Evolutionary conservation across 768 basidiomycete genomes (phyloP).

Genomic region (Lentinus brumalis): DNA sequence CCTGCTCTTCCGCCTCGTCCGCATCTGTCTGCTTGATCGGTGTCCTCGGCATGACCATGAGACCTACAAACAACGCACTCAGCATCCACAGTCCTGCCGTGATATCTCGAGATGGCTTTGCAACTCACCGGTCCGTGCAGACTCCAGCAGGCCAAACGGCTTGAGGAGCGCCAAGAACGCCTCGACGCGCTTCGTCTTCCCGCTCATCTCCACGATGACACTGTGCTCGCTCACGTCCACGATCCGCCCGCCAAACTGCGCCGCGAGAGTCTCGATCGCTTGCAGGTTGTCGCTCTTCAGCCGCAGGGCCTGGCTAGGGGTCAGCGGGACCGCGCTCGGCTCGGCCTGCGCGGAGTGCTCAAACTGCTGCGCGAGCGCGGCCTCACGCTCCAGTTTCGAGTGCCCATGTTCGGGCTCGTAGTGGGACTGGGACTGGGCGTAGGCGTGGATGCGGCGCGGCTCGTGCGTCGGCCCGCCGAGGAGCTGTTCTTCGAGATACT

Average conservation of each 20-base stretch:
- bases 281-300: constrained; percentile 88
- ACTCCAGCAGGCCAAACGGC: constrained; percentile 95
- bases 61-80: constrained; percentile 49
- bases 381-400: constrained; percentile 68
- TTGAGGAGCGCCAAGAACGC: constrained; percentile 90
- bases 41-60: constrained; percentile 98
- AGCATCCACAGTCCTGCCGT: background rate
- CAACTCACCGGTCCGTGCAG: constrained; percentile 84
- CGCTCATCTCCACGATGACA: constrained; percentile 93
- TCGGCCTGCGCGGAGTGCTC: constrained; percentile 54
- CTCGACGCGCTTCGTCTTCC: constrained; percentile 88
- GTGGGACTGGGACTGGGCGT: no score
- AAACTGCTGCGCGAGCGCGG: constrained; percentile 73
- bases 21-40: constrained; percentile 71
- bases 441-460: constrained; percentile 46
- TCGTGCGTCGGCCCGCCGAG: constrained; percentile 83
- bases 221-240: constrained; percentile 95
- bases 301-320: constrained; percentile 81
- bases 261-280: constrained; percentile 80
- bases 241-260: constrained; percentile 90
- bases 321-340: constrained; percentile 37
- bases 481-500: constrained; percentile 93
- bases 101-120: background rate
- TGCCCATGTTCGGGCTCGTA: constrained; percentile 9
- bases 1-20: constrained; percentile 52